Conservation (phyloP, 2,329 filamentous ascomycete species). For the Aspergillus uvarum region DNA sequence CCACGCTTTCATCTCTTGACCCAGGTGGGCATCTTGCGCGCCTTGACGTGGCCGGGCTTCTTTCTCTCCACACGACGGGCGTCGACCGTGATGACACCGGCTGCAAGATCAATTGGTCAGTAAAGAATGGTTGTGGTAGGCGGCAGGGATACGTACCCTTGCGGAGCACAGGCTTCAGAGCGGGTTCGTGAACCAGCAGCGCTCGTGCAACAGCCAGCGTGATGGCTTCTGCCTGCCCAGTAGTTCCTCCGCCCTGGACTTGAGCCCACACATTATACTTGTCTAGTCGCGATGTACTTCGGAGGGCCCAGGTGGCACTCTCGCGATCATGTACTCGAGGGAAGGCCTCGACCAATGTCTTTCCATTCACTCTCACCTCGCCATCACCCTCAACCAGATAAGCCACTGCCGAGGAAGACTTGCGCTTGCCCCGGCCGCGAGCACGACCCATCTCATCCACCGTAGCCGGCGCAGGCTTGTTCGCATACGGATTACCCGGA, state of each 20-base stretch:
- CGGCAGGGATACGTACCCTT: slow-evolving; percentile 66
- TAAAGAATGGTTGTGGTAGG: neutral
- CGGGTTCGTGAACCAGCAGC: slow-evolving; percentile 86
- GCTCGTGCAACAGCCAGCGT: slow-evolving; percentile 87
- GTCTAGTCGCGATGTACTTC: slow-evolving; percentile 76
- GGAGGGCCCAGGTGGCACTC: slow-evolving; percentile 88
- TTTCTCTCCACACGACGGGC: slow-evolving; percentile 93
- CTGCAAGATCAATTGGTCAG: slow-evolving; percentile 51
- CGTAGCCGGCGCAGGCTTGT: slow-evolving; percentile 59
- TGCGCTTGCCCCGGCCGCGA: slow-evolving; percentile 78
- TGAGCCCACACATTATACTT: slow-evolving; percentile 96
- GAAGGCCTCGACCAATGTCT: slow-evolving; percentile 77
- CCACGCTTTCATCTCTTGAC: slow-evolving; percentile 69
- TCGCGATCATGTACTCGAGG: slow-evolving; percentile 89
- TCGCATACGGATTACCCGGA: slow-evolving; percentile 68
- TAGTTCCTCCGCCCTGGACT: slow-evolving; percentile 82
- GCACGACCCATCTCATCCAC: slow-evolving; percentile 78
- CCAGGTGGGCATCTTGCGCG: slow-evolving; percentile 97
- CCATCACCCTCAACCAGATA: slow-evolving; percentile 91
- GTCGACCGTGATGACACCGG: slow-evolving; percentile 89
- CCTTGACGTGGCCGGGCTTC: slow-evolving; percentile 94
- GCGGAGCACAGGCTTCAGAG: slow-evolving; percentile 80
- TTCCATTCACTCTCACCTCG: slow-evolving; percentile 86
- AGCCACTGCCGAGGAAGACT: slow-evolving; percentile 80
- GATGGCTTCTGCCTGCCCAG: slow-evolving; percentile 92